Base-by-base conservation (phyloP, 2,329 filamentous ascomycete genomes). In the Colletotrichum phormii region DNA sequence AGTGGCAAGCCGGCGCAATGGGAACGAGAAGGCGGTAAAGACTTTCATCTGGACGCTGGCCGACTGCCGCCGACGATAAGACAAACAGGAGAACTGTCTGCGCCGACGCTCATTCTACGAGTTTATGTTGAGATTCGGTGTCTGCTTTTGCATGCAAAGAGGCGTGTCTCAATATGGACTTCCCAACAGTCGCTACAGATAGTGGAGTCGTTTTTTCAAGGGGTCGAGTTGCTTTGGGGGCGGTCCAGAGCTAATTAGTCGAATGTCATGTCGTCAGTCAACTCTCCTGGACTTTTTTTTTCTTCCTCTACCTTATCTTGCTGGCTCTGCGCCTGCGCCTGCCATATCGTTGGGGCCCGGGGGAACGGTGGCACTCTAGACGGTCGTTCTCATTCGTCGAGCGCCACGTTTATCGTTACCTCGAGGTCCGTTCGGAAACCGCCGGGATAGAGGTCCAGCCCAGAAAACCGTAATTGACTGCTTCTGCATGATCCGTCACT, bases 31-130 rank as follows among this genome's bases (percentile, higher is more conserved):
- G 74, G 81, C 75, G 80, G 80, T 77, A 79, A 85, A 77, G 57
- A 80, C 77, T 79, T 83, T 87, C 86, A 88, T 88, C 72, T 77
- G 77, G 77, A 75, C 64, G 70, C 62, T 69, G 74, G 67, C 59
- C 69, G 42, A 73, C 57, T 75, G 46, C 67, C 68, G 61, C 72
- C 68, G 58, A 67, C 64, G 24, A 37, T 60, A 37, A 65, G 60
- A 71, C 54, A 61, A 71, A 71, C 71, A 67, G 35, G 35, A 71
- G 49, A 6, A 53, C 35, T 53, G 61, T 61, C 55, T 58, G 15
- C 61, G 46, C 66, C 71, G 49, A 73, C 55, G 53, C 42, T 71
- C 71, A 73, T 73, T 73, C 67, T 71, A 73, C 61, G 71, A 13
- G 35, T 46, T 49, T 37, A 49, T 12, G 37, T 31, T 49, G 9